Base-by-base conservation (phyloP, 768 basidiomycete genomes). In the Amanita inopinata region DNA sequence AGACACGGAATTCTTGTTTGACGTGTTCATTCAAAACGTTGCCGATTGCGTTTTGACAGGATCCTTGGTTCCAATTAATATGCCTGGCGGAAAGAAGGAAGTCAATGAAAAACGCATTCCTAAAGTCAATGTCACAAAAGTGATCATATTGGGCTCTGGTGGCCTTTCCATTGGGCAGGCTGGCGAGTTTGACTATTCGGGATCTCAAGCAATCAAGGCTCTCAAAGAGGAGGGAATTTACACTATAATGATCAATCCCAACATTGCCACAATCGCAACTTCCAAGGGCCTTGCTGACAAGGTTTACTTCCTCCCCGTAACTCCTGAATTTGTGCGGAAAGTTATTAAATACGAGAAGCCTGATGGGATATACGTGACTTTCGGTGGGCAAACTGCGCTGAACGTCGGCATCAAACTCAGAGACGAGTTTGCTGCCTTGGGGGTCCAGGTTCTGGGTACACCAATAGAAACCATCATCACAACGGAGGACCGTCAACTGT, bases 151-250 rank as follows among this genome's bases (percentile, higher is more conserved):
- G 38, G 96, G 96, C 35, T 97, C 94, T 4, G 96, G 96, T 20
- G 96, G 96, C 49, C 69, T 99, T 14, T 97, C 93, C 8, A 99
- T 99, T 51, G 96, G 96, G 38, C 96, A 99, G 59, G 96, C 96
- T 0, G 96, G 96, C 52, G 96, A 99, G 63, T 99, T 99, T 64
- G 96, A 99, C 65, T 99, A 99, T 66, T 98, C 96, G 0, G 96
- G 96, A 49, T 94, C 91, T 28, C 96, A 99, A 61, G 94, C 96
- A 9, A 94, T 99, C 74, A 99, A 99, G 65, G 96, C 96, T 7
- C 74, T 99, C 51, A 98, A 98, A 66, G 90, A 90, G 59, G 96
- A 98, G 60, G 96, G 96, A 24, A 98, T 99, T 57, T 98, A 96
- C 65, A 99, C 96, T 46, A 91, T 99, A 62, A 80, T 99, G 60